These are phyloP conservation scores for Malus fusca DNA, from an alignment of 306 rosid genomes.

Conservation along the genomic window DNA sequence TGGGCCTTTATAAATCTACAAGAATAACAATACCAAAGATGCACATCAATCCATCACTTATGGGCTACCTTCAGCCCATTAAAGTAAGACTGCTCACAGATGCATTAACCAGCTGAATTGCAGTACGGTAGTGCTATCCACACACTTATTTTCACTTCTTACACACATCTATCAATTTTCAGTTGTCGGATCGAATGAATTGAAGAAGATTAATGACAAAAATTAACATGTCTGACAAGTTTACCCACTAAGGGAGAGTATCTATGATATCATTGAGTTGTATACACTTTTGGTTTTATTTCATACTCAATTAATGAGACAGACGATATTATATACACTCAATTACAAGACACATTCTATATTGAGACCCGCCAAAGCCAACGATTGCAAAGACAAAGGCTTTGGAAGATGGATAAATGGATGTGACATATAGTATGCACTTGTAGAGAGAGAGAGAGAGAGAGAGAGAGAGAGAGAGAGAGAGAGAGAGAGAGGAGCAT, in stretches of 20 bases:
- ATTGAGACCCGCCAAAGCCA: constrained; percentile 11
- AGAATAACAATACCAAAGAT: too few species aligned
- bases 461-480: background rate
- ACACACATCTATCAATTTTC: accelerated
- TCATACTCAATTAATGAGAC: too few species aligned
- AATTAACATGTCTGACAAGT: too few species aligned
- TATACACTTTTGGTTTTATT: too few species aligned
- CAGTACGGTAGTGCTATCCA: background rate
- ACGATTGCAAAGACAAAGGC: constrained; percentile 21
- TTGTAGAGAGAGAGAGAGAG: background rate
- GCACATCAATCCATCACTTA: background rate
- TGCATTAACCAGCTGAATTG: background rate
- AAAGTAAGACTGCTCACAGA: background rate
- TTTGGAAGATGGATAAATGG: constrained; percentile 7
- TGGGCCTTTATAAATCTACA: background rate
- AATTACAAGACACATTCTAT: background rate
- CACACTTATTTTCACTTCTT: accelerated
- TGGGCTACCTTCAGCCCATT: background rate
- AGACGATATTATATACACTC: too few species aligned
- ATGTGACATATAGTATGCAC: constrained; percentile 12
- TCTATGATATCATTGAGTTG: too few species aligned
- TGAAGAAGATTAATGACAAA: too few species aligned
- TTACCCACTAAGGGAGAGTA: too few species aligned
- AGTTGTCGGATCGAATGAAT: accelerated
- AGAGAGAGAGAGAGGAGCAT: constrained; percentile 1